These are phyloP conservation scores for Chaetothyriales sp. DNA, from an alignment of 2,329 filamentous ascomycete genomes.

Conservation along the genomic window DNA sequence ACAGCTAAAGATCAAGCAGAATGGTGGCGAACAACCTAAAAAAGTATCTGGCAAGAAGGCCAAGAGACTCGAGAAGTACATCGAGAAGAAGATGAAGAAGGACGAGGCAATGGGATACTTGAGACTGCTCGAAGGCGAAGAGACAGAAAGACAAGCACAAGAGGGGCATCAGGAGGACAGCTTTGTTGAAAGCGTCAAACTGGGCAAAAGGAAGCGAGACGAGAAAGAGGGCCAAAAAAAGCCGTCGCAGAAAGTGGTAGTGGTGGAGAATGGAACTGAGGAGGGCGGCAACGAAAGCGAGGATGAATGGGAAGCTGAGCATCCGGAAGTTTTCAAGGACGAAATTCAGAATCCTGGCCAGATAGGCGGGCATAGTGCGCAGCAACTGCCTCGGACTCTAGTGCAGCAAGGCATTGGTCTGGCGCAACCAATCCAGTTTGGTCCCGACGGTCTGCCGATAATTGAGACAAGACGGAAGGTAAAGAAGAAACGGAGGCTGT, in stretches of 20 bases:
- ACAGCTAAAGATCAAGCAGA: not conserved
- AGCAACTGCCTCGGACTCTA: not conserved
- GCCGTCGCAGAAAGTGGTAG: conserved; percentile 16
- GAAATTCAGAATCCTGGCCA: conserved; percentile 27
- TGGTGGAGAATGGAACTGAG: conserved; percentile 3
- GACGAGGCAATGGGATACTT: conserved; percentile 79
- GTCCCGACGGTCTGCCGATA: conserved; percentile 64
- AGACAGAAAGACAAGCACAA: conserved; percentile 59
- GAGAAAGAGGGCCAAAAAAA: conserved; percentile 43
- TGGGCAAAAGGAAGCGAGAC: not conserved
- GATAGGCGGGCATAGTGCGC: not conserved
- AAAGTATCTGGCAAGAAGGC: conserved; percentile 52
- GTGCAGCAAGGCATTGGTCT: conserved; percentile 53
- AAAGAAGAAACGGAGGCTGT: conserved; percentile 30
- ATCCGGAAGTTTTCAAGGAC: conserved; percentile 27
- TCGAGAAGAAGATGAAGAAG: conserved; percentile 84
- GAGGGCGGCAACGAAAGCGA: conserved; percentile 15
- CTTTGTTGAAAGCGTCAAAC: not conserved
- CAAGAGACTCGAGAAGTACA: conserved; percentile 56
- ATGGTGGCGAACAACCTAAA: conserved; percentile 23
- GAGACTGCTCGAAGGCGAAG: conserved; percentile 65
- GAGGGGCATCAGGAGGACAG: conserved; percentile 1
- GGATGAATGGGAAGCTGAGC: conserved; percentile 19
- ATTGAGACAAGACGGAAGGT: conserved; percentile 68
- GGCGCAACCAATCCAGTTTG: conserved; percentile 72